Evolutionary conservation across 2,329 filamentous ascomycete species (phyloP).

Genomic region (Fusarium armeniacum): DNA sequence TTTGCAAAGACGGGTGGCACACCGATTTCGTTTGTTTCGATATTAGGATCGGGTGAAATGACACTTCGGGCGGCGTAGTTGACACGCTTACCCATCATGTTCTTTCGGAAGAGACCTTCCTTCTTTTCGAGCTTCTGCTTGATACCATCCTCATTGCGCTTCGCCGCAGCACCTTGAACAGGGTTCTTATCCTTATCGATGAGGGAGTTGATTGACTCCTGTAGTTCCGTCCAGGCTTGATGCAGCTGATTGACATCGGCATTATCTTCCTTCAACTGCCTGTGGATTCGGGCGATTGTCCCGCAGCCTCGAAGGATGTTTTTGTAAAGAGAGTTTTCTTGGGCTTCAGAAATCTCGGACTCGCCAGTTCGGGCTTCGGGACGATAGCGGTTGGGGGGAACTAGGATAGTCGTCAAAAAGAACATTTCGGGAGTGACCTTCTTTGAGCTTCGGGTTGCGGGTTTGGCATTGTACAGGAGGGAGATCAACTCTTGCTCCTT

Average conservation of each 20-base stretch:
- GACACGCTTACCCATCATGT: slow-evolving; percentile 99
- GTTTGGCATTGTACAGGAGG: slow-evolving; percentile 86
- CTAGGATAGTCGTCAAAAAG: slow-evolving; percentile 87
- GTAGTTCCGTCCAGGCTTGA: slow-evolving; percentile 84
- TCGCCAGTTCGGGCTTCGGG: slow-evolving; percentile 87
- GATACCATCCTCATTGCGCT: slow-evolving; percentile 89
- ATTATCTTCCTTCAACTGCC: slow-evolving; percentile 61
- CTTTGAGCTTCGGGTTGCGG: slow-evolving; percentile 67
- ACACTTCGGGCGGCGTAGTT: slow-evolving; percentile 98
- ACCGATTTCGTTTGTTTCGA: slow-evolving; percentile 98
- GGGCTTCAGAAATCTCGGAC: slow-evolving; percentile 85
- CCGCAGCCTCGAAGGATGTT: slow-evolving; percentile 83
- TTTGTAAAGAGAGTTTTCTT: slow-evolving; percentile 91
- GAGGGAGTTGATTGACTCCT: slow-evolving; percentile 91
- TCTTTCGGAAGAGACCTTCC: slow-evolving; percentile 97
- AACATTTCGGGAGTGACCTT: slow-evolving; percentile 88
- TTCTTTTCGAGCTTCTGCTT: slow-evolving; percentile 99
- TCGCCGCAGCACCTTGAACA: slow-evolving; percentile 80
- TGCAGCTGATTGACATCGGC: slow-evolving; percentile 78
- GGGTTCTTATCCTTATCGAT: slow-evolving; percentile 92
- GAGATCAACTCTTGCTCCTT: slow-evolving; percentile 87
- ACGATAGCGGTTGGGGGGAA: slow-evolving; percentile 92
- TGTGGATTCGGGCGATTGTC: slow-evolving; percentile 78
- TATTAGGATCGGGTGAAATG: slow-evolving; percentile 98
- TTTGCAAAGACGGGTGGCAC: slow-evolving; percentile 98